These are phyloP conservation scores for Verbascum thapsus DNA, from an alignment of 257 asterid species.

Conservation along the genomic window DNA sequence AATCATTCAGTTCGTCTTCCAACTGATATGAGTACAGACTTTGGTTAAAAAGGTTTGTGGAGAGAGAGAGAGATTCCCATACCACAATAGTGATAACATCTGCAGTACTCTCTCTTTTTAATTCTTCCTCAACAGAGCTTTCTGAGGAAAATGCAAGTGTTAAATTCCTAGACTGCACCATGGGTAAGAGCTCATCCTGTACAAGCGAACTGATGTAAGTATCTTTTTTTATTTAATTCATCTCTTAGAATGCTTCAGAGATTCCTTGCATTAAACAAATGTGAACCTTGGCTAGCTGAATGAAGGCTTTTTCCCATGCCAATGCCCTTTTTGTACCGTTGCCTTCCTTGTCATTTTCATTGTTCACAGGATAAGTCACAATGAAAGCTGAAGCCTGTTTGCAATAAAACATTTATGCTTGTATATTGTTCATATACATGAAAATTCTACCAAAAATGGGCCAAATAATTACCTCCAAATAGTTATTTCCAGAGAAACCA, in stretches of 20 bases:
- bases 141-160: conserved; percentile 91
- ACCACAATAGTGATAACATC: conserved; percentile 96
- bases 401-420: conserved; percentile 24
- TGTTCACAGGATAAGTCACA: conserved; percentile 95
- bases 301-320: conserved; percentile 98
- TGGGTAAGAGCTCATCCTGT: conserved; percentile 89
- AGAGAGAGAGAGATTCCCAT: conserved; percentile 29
- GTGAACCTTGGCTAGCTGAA: conserved; percentile 86
- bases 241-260: too few relatives aligned
- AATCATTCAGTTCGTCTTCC: conserved; percentile 3
- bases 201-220: conserved; percentile 31
- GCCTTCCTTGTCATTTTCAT: conserved; percentile 76
- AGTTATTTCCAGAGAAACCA: conserved; percentile 89
- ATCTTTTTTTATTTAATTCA: too few relatives aligned
- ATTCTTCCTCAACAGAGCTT: conserved; percentile 94
- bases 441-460: conserved; percentile 7
- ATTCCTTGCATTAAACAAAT: neutral
- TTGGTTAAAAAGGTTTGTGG: neutral
- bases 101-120: conserved; percentile 98
- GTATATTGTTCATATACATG: conserved; percentile 22
- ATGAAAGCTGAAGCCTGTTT: conserved; percentile 93
- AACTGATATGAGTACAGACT: neutral
- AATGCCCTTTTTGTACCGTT: conserved; percentile 73
- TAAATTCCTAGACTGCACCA: conserved; percentile 75
- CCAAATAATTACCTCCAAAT: conserved; percentile 63